Percentiles rank a stretch among this genome's conserved stretches.
phyloP scores from a whole-genome alignment of 1,284 basidiomycete species.

The Marasmius oreades region DNA sequence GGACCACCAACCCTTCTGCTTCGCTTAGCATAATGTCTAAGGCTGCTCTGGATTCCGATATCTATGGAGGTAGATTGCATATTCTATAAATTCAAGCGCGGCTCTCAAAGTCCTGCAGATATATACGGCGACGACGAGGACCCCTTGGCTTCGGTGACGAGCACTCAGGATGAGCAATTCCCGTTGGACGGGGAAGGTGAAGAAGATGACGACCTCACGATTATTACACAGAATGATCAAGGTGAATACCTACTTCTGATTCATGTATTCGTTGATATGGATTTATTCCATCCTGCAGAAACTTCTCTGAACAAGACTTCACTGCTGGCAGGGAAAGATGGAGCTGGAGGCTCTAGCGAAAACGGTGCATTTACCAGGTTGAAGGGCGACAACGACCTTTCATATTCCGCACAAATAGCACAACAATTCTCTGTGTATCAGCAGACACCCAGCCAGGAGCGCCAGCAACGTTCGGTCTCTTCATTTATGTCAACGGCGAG shows the following conservation, averaged over 20 bases:
- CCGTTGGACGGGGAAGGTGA: constrained; percentile 19
- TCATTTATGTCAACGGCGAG: constrained; percentile 10
- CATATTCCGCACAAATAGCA: constrained; percentile 70
- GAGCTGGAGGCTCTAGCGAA: background rate
- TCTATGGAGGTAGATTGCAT: background rate
- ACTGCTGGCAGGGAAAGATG: background rate
- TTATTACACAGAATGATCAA: constrained; percentile 16
- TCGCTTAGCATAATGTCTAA: background rate
- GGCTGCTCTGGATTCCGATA: constrained; percentile 1
- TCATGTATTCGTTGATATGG: constrained; percentile 7
- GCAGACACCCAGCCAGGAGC: constrained; percentile 65
- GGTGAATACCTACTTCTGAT: constrained; percentile 17
- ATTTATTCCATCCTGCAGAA: background rate
- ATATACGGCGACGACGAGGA: constrained; percentile 37
- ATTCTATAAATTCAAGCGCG: background rate
- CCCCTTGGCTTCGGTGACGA: constrained; percentile 29
- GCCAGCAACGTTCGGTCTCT: constrained; percentile 39
- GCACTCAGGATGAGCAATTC: constrained; percentile 27
- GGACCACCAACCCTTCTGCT: background rate
- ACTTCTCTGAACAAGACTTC: background rate
- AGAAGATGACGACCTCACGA: constrained; percentile 18
- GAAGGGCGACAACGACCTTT: constrained; percentile 31
- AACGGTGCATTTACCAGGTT: constrained; percentile 15
- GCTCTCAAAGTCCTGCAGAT: constrained; percentile 22
- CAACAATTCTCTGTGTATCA: constrained; percentile 67